phyloP scores from a whole-genome alignment of 1,284 basidiomycete species.

The Leccinum colubrinum region DNA sequence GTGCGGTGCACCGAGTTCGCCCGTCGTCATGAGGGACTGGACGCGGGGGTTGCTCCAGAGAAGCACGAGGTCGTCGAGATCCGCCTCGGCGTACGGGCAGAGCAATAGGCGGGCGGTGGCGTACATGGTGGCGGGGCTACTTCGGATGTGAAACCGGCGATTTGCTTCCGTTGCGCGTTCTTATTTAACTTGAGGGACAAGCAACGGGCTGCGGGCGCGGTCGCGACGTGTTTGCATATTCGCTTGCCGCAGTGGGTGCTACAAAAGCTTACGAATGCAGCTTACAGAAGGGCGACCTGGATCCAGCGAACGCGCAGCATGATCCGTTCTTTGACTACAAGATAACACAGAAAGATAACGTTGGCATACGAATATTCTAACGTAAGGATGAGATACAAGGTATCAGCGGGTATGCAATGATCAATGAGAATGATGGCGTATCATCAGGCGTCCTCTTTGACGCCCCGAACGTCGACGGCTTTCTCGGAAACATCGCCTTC shows the following conservation, averaged over 20 bases:
- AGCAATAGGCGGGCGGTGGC: slow-evolving; percentile 33
- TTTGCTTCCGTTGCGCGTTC: not conserved
- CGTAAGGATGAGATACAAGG: not conserved
- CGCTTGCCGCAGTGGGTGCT: not conserved
- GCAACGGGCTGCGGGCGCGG: slow-evolving; percentile 22
- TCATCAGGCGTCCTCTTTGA: slow-evolving; percentile 4
- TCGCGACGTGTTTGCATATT: not conserved
- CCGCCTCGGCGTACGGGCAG: slow-evolving; percentile 32
- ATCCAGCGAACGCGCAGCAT: not conserved
- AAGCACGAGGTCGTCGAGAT: slow-evolving; percentile 32
- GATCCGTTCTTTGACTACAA: not conserved
- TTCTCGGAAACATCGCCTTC: slow-evolving; percentile 5
- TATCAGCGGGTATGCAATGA: not conserved
- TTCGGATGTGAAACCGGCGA: slow-evolving; percentile 28
- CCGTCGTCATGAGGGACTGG: slow-evolving; percentile 29
- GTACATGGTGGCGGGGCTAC: slow-evolving; percentile 16
- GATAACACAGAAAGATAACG: not conserved
- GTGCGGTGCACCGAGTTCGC: slow-evolving; percentile 24
- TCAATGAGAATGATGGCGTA: not conserved
- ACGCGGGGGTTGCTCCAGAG: slow-evolving; percentile 38
- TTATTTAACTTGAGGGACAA: not conserved
- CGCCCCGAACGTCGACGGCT: not conserved
- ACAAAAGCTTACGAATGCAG: not conserved
- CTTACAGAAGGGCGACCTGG: not conserved
- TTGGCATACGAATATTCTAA: not conserved